Percentiles rank a stretch among this genome's conserved stretches.
Evolutionary conservation across 1,139 yeast species (phyloP).

Genomic region (Candida sp.): DNA sequence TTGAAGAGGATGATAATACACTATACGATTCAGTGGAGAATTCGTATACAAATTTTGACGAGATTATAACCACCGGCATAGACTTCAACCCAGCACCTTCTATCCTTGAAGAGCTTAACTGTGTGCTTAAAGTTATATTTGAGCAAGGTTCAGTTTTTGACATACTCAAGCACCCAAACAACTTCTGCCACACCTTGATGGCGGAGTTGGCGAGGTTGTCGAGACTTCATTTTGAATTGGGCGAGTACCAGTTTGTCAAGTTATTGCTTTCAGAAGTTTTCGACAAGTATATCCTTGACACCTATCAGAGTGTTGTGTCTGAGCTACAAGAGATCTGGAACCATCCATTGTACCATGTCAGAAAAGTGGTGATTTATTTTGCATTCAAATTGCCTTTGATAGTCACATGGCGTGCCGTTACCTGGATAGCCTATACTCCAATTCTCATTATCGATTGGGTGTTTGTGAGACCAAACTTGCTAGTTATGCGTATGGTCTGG

Average conservation of each 20-base stretch:
- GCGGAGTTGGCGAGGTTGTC: slow-evolving; percentile 15
- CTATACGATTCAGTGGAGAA: slow-evolving; percentile 8
- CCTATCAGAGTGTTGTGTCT: slow-evolving; percentile 7
- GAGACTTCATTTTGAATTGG: slow-evolving; percentile 10
- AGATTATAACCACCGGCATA: neutral
- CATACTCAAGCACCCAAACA: slow-evolving; percentile 16
- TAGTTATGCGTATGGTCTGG: slow-evolving; percentile 1
- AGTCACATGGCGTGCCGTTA: slow-evolving; percentile 17
- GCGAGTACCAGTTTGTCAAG: slow-evolving; percentile 13
- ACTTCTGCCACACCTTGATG: slow-evolving; percentile 12
- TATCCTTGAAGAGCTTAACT: slow-evolving; percentile 4
- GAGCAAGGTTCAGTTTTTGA: slow-evolving; percentile 16
- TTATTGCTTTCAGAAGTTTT: slow-evolving; percentile 20
- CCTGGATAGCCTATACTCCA: slow-evolving; percentile 22
- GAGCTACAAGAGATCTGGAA: slow-evolving; percentile 9
- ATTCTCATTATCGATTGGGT: slow-evolving; percentile 8
- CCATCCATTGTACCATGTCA: slow-evolving; percentile 11
- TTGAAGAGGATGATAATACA: slow-evolving; percentile 14
- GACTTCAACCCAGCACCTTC: neutral
- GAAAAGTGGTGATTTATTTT: slow-evolving; percentile 14
- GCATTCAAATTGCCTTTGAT: slow-evolving; percentile 21
- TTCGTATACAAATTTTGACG: slow-evolving; percentile 11
- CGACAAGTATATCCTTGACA: slow-evolving; percentile 15
- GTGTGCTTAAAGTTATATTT: slow-evolving; percentile 7
- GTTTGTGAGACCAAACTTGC: slow-evolving; percentile 8